A percentile compares a stretch with the other conserved stretches of the same genome.
phyloP scores from a whole-genome alignment of 2,329 filamentous ascomycete genomes.

The Davidsoniella australis region DNA sequence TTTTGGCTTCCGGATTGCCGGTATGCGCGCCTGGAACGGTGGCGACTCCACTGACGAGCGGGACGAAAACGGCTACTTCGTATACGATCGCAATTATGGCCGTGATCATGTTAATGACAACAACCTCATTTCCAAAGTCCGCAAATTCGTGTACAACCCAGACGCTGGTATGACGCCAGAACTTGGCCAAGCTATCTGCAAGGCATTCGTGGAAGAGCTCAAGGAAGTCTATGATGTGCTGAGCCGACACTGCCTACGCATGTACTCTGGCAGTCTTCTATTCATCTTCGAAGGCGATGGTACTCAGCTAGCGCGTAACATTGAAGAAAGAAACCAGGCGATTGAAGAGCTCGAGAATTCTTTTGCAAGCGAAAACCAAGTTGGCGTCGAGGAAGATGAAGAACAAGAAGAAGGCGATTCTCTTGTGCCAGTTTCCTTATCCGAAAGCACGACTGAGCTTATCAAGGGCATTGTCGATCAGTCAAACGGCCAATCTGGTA shows the following conservation, averaged over 20 bases:
- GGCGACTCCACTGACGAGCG: slow-evolving; percentile 33
- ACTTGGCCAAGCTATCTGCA: slow-evolving; percentile 36
- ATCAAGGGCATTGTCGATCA: too few species aligned
- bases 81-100: slow-evolving; percentile 49
- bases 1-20: slow-evolving; percentile 45
- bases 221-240: slow-evolving; percentile 34
- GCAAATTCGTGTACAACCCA: slow-evolving; percentile 40
- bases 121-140: slow-evolving; percentile 38
- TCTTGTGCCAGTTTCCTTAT: too few species aligned
- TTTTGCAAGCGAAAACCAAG: slow-evolving; percentile 9
- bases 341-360: slow-evolving; percentile 23
- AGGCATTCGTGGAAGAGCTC: slow-evolving; percentile 36
- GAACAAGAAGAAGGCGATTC: slow-evolving; percentile 30
- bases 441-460: too few species aligned
- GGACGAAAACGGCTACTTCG: slow-evolving; percentile 36
- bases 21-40: slow-evolving; percentile 47
- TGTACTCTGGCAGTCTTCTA: slow-evolving; percentile 46
- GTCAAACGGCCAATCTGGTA: neutral
- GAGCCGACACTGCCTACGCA: slow-evolving; percentile 39
- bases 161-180: slow-evolving; percentile 41
- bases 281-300: slow-evolving; percentile 51
- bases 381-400: slow-evolving; percentile 21
- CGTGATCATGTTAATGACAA: slow-evolving; percentile 32
- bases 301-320: slow-evolving; percentile 31
- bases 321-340: slow-evolving; percentile 35